phyloP scores from a whole-genome alignment of 1,139 yeast genomes.

The Pichia sp. region DNA sequence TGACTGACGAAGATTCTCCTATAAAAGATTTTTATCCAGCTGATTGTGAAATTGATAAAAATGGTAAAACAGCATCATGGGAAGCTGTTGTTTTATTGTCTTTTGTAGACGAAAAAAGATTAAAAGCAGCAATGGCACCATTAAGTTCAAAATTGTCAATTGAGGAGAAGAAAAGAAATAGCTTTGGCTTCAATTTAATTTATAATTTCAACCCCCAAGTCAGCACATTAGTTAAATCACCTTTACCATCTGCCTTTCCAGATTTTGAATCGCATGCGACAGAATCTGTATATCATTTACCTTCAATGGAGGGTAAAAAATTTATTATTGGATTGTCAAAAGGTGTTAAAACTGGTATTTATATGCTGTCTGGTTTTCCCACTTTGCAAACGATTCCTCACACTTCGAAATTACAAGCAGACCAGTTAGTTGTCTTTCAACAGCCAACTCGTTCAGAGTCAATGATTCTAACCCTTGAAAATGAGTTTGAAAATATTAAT shows the following conservation, averaged over 20 bases:
- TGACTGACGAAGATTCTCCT: slow-evolving; percentile 88
- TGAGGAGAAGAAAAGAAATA: slow-evolving; percentile 68
- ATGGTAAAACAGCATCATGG: slow-evolving; percentile 96
- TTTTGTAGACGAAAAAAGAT: slow-evolving; percentile 79
- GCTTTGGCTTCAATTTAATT: slow-evolving; percentile 61
- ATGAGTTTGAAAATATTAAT: slow-evolving; percentile 42
- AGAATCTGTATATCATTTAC: slow-evolving; percentile 50
- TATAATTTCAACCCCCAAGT: slow-evolving; percentile 76
- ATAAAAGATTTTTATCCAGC: slow-evolving; percentile 86
- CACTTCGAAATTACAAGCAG: slow-evolving; percentile 39
- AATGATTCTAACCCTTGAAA: slow-evolving; percentile 57
- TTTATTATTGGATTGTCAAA: slow-evolving; percentile 55
- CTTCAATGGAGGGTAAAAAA: slow-evolving; percentile 40
- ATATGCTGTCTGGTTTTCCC: slow-evolving; percentile 87
- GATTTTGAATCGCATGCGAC: slow-evolving; percentile 75
- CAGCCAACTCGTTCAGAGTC: slow-evolving; percentile 82
- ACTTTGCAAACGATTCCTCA: slow-evolving; percentile 66
- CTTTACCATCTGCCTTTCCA: slow-evolving; percentile 69
- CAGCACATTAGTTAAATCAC: slow-evolving; percentile 63
- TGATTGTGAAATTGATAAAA: slow-evolving; percentile 82
- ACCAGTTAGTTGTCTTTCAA: slow-evolving; percentile 67
- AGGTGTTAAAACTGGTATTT: slow-evolving; percentile 64
- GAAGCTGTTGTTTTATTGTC: slow-evolving; percentile 95
- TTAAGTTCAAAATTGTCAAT: slow-evolving; percentile 52
- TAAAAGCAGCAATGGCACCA: slow-evolving; percentile 67